Conservation (phyloP, 176 grass and related monocot species). For the Musa acuminata region DNA sequence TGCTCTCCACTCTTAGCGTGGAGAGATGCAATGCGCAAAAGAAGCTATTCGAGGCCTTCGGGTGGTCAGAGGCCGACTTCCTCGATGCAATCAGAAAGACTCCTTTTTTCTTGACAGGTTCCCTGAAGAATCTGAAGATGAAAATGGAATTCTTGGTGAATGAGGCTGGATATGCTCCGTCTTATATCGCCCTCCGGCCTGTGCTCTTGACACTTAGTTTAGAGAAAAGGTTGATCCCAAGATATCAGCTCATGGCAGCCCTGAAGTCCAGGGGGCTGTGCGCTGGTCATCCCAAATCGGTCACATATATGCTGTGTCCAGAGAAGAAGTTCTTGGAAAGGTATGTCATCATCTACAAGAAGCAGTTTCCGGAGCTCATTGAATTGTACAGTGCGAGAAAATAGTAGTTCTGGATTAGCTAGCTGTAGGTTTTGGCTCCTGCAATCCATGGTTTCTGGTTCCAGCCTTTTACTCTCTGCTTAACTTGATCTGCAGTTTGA, state of each 20-base stretch:
- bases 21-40: not conserved
- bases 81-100: not conserved
- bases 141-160: not conserved
- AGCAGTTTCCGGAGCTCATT: not conserved
- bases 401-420: too few species aligned
- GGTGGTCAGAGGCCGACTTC: conserved; percentile 3
- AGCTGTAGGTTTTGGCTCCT: too few species aligned
- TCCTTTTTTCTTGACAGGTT: not conserved
- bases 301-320: not conserved
- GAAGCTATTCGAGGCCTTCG: not conserved
- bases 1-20: not conserved
- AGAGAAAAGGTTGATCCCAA: not conserved
- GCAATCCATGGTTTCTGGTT: too few species aligned
- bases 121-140: not conserved
- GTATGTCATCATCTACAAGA: not conserved
- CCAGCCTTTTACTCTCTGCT: too few species aligned
- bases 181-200: not conserved
- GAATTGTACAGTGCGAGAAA: too few species aligned
- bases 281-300: not conserved
- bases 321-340: not conserved
- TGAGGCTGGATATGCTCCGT: not conserved
- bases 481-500: too few species aligned
- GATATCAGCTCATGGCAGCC: not conserved
- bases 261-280: not conserved
- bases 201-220: not conserved